Base-by-base conservation (phyloP, 164 flowering plant genomes). In the Taxillus chinensis region DNA sequence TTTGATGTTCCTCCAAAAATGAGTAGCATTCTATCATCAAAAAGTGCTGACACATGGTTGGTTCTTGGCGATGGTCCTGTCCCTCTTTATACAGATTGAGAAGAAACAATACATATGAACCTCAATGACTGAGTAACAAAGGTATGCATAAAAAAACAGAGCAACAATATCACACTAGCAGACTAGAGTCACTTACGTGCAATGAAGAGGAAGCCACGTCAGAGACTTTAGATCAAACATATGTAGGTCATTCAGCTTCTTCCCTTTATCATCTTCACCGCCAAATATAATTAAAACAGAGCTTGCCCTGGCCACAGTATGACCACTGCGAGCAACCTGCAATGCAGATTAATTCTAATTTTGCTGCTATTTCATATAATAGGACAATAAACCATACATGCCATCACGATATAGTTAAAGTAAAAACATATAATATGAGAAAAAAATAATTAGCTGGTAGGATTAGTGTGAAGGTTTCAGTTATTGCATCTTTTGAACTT, bases 201-300 rank as follows among this genome's bases (percentile, higher is more conserved):
- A 89, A 68, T 86, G 89, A 61, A 91, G 86, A 68, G 99, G 97
- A 45, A 95, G 92, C 99, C 99, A 95, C 60, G 87, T 91, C 54
- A 79, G 69, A 59, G 99, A 86, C 76, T 89, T 95, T 17, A 95
- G 83, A 71, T 95, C 97, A 81, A 95, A 95, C 96, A 89, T 89
- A 73, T 91, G 89, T n/a, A 95, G 85, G 70, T 95, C 99, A 79
- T 89, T 91, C 27, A 95, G 75, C 71, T 91, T 95, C 77, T 80
- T 86, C 70, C 85, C 80, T 71, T 83, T 95, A 46, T 77, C 65
- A 80, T 85, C 96, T 71, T 95, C 99, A 71, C 99, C 99, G 15
- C 97, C 99, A 77, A 95, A 95, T 11, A 95, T 79, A 57, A 95
- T 86, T 71, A 95, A 74, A 64, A 74, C 82, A 56, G 92, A 79